phyloP scores from a whole-genome alignment of 768 basidiomycete genomes.

The Gloeostereum incarnatum region DNA sequence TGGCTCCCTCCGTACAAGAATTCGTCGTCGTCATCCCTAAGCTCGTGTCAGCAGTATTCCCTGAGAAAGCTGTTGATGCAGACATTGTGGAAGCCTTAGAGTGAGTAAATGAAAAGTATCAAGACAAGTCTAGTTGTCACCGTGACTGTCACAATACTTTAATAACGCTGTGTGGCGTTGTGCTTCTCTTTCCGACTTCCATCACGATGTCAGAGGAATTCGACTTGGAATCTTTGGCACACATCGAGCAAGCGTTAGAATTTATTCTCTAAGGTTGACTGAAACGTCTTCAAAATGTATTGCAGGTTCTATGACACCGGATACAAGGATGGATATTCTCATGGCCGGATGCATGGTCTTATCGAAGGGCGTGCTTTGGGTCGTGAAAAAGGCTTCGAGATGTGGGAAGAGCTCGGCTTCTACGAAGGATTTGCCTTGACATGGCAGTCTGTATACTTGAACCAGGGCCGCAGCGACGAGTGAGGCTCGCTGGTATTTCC shows the following conservation, averaged over 20 bases:
- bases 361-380: slow-evolving; percentile 90
- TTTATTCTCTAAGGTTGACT: slow-evolving; percentile 5
- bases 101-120: too few relatives aligned
- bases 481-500: slow-evolving; percentile 19
- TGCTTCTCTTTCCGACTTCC: too few relatives aligned
- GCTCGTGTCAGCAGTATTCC: too few relatives aligned
- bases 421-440: slow-evolving; percentile 78
- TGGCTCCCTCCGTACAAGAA: slow-evolving; percentile 61
- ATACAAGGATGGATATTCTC: slow-evolving; percentile 67
- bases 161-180: too few relatives aligned
- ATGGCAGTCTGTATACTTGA: slow-evolving; percentile 49
- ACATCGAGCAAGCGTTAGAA: slow-evolving; percentile 56
- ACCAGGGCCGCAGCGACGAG: slow-evolving; percentile 36
- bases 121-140: too few relatives aligned
- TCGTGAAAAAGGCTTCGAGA: slow-evolving; percentile 84
- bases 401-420: slow-evolving; percentile 96
- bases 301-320: slow-evolving; percentile 75
- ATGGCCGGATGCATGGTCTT: slow-evolving; percentile 83
- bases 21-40: slow-evolving; percentile 77
- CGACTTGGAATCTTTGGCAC: slow-evolving; percentile 50
- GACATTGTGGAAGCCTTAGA: too few relatives aligned
- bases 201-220: slow-evolving; percentile 19
- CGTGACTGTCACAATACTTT: too few relatives aligned
- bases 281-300: slow-evolving; percentile 3
- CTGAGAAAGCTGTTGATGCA: too few relatives aligned